phyloP scores from a whole-genome alignment of 345 rosid species.

The Salix purpurea region DNA sequence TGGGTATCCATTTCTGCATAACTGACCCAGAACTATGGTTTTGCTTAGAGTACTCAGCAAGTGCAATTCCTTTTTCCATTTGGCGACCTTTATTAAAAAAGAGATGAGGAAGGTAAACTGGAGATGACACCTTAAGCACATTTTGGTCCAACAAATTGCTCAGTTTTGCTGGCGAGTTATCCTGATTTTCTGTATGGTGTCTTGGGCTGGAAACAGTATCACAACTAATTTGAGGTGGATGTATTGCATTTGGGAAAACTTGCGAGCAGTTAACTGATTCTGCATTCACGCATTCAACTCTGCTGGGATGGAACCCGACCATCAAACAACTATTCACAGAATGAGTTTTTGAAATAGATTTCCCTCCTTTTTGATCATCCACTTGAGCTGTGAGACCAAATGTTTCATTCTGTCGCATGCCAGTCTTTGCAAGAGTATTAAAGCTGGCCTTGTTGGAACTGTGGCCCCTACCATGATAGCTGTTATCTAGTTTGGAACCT shows the following conservation, averaged over 20 bases:
- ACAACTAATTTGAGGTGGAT: slow-evolving; percentile 4
- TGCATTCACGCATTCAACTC: slow-evolving; percentile 13
- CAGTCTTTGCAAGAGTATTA: slow-evolving; percentile 7
- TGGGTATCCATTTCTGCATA: slow-evolving; percentile 49
- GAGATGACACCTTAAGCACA: slow-evolving; percentile 13
- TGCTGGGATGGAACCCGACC: slow-evolving; percentile 7
- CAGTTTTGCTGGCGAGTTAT: slow-evolving; percentile 11
- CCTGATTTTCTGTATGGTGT: slow-evolving; percentile 10
- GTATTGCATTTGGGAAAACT: slow-evolving; percentile 13
- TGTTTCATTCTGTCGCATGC: slow-evolving; percentile 17
- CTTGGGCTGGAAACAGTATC: slow-evolving; percentile 12
- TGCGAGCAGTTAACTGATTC: slow-evolving; percentile 20
- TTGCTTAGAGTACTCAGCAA: slow-evolving; percentile 32
- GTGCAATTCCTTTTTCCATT: slow-evolving; percentile 22
- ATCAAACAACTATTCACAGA: slow-evolving; percentile 9
- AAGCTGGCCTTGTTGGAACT: slow-evolving; percentile 25
- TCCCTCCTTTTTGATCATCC: slow-evolving; percentile 9
- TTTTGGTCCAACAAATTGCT: slow-evolving; percentile 17
- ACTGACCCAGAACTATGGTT: slow-evolving; percentile 32
- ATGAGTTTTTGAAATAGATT: slow-evolving; percentile 15
- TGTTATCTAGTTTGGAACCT: slow-evolving; percentile 27
- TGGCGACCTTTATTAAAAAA: slow-evolving; percentile 22
- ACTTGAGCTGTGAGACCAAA: slow-evolving; percentile 11
- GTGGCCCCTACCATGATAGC: slow-evolving; percentile 21
- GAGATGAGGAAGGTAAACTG: slow-evolving; percentile 34